Percentiles rank a stretch among this genome's conserved stretches.
Conservation (phyloP, 805 yeast genomes). For the Hanseniaspora jakobsenii region DNA sequence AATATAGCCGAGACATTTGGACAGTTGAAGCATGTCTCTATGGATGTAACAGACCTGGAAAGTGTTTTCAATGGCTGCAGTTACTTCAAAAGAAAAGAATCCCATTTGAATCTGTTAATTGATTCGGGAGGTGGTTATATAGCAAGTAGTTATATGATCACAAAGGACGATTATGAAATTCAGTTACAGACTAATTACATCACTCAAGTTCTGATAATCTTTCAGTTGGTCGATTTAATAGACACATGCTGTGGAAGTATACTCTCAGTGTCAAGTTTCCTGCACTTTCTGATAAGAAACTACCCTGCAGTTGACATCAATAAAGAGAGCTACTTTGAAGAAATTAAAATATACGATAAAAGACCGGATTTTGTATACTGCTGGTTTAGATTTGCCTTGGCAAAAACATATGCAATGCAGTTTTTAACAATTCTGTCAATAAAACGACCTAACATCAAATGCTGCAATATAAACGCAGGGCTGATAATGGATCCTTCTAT, state of each 20-base stretch:
- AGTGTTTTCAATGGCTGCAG: slow-evolving; percentile 40
- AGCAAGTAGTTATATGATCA: slow-evolving; percentile 56
- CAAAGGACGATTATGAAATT: slow-evolving; percentile 62
- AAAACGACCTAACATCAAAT: slow-evolving; percentile 52
- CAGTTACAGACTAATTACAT: slow-evolving; percentile 71
- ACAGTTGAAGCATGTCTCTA: slow-evolving; percentile 38
- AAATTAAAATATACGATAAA: slow-evolving; percentile 33
- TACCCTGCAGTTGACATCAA: slow-evolving; percentile 37
- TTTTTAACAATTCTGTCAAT: slow-evolving; percentile 51
- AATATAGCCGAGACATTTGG: slow-evolving; percentile 32
- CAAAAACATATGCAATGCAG: slow-evolving; percentile 71
- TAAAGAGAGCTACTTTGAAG: slow-evolving; percentile 27
- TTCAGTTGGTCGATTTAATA: slow-evolving; percentile 43
- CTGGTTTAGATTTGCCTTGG: slow-evolving; percentile 65
- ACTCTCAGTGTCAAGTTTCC: slow-evolving; percentile 52
- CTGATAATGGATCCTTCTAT: slow-evolving; percentile 71
- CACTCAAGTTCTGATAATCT: slow-evolving; percentile 61
- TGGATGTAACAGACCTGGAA: slow-evolving; percentile 42
- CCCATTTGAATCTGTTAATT: slow-evolving; percentile 45
- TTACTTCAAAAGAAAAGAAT: slow-evolving; percentile 37
- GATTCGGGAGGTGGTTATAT: slow-evolving; percentile 66
- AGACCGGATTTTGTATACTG: slow-evolving; percentile 59
- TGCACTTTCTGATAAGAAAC: slow-evolving; percentile 43
- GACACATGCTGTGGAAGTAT: slow-evolving; percentile 37
- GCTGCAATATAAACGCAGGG: slow-evolving; percentile 70